Percentiles rank a stretch among this genome's conserved stretches.
Conservation (phyloP, 805 yeast genomes). For the Yarrowia sp. region DNA sequence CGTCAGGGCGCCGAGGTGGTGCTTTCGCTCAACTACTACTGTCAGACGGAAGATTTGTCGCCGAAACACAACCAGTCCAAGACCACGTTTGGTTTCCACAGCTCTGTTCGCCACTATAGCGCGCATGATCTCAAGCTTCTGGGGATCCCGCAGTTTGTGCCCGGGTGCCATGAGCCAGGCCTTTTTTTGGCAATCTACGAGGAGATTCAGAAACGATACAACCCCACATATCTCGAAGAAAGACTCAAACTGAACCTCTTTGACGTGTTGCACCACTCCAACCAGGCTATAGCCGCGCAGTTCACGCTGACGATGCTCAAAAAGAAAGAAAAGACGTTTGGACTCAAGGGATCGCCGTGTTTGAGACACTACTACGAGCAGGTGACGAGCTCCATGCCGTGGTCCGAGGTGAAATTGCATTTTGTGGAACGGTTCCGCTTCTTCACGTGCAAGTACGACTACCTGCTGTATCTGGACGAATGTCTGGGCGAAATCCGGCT, state of each 20-base stretch:
- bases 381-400: constrained; percentile 27
- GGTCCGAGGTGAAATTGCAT: constrained; percentile 24
- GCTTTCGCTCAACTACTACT: constrained; percentile 18
- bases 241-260: constrained; percentile 26
- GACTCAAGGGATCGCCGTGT: constrained; percentile 30
- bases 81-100: constrained; percentile 19
- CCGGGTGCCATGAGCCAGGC: constrained; percentile 36
- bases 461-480: constrained; percentile 32
- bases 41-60: constrained; percentile 20
- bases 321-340: constrained; percentile 5
- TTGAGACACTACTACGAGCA: constrained; percentile 29
- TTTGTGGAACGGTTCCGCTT: constrained; percentile 27
- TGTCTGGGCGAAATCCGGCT: constrained; percentile 35
- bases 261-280: constrained; percentile 21
- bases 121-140: constrained; percentile 33
- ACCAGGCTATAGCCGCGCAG: constrained; percentile 26
- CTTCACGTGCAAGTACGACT: constrained; percentile 37
- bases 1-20: background rate
- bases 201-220: constrained; percentile 34
- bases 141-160: constrained; percentile 37
- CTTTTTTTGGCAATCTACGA: constrained; percentile 27
- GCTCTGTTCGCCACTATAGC: constrained; percentile 24
- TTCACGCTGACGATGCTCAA: constrained; percentile 23
- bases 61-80: background rate
- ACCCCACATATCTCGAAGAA: constrained; percentile 27